Conservation (phyloP, 768 basidiomycete species). For the Pisolithus marmoratus region DNA sequence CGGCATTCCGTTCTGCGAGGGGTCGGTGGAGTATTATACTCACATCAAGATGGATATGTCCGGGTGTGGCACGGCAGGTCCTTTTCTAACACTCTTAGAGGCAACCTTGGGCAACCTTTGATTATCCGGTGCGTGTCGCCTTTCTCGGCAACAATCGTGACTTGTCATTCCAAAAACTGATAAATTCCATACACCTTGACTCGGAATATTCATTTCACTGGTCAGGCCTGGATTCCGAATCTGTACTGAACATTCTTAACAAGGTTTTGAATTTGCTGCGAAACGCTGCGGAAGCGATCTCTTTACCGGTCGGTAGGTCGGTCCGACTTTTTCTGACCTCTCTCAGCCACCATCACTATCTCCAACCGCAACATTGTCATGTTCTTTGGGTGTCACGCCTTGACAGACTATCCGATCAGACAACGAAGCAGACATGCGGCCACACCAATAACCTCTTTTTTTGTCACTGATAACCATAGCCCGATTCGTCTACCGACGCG, state of each 20-base stretch:
- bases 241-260: no score
- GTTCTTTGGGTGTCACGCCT: no score
- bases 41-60: conserved; percentile 40
- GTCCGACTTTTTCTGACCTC: no score
- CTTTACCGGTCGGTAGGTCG: no score
- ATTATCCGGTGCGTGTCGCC: not conserved
- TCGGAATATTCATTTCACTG: no score
- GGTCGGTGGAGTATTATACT: conserved; percentile 51
- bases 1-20: conserved; percentile 47
- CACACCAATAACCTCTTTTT: not conserved
- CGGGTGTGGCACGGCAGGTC: not conserved
- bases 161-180: not conserved
- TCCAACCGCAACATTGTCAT: no score
- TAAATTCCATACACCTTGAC: no score
- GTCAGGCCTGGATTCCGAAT: no score
- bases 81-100: not conserved
- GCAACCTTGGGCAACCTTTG: not conserved
- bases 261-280: no score
- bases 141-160: not conserved
- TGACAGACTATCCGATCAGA: not conserved
- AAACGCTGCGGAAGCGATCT: no score
- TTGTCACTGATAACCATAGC: not conserved
- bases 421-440: not conserved
- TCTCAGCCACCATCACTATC: no score
- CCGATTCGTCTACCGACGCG: no score